phyloP scores from a whole-genome alignment of 352 stramenopile species.

The Thalassiosira livingstoniorum region DNA sequence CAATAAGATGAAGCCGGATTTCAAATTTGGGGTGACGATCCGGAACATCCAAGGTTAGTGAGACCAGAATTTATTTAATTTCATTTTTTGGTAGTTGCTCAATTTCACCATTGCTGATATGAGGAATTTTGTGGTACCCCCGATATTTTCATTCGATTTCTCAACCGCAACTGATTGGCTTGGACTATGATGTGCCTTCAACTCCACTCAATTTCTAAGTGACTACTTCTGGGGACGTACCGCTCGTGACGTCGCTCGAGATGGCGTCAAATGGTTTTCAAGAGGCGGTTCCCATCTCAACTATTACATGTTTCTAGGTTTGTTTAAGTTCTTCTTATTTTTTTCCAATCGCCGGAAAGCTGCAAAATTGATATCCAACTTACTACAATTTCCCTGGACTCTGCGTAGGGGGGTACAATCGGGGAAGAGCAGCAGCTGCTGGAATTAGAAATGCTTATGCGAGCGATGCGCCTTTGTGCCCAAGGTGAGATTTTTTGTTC shows the following conservation, averaged over 20 bases:
- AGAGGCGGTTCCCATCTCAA: slow-evolving; percentile 67
- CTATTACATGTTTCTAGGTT: slow-evolving; percentile 81
- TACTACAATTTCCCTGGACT: slow-evolving; percentile 83
- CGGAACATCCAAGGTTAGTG: slow-evolving; percentile 35
- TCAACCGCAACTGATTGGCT: too few relatives aligned
- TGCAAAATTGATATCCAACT: too few relatives aligned
- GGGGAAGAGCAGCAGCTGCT: slow-evolving; percentile 49
- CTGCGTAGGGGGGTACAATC: slow-evolving; percentile 70
- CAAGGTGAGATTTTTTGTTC: too few relatives aligned
- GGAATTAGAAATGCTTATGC: slow-evolving; percentile 71
- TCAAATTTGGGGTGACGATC: slow-evolving; percentile 66
- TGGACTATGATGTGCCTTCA: too few relatives aligned
- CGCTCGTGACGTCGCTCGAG: slow-evolving; percentile 32
- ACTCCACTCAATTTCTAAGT: too few relatives aligned
- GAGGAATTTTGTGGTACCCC: too few relatives aligned
- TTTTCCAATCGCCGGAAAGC: too few relatives aligned
- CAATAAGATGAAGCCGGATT: slow-evolving; percentile 61
- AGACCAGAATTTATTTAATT: too few relatives aligned
- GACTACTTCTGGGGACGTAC: slow-evolving; percentile 75
- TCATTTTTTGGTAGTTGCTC: too few relatives aligned
- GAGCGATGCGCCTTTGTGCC: slow-evolving; percentile 61
- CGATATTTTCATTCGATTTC: too few relatives aligned
- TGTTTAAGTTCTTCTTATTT: too few relatives aligned
- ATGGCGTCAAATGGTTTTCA: slow-evolving; percentile 71
- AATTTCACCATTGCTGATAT: too few relatives aligned